Percentiles rank a stretch among this genome's conserved stretches.
phyloP scores from a whole-genome alignment of 805 yeast species.

The Nakazawaea pomicola region DNA sequence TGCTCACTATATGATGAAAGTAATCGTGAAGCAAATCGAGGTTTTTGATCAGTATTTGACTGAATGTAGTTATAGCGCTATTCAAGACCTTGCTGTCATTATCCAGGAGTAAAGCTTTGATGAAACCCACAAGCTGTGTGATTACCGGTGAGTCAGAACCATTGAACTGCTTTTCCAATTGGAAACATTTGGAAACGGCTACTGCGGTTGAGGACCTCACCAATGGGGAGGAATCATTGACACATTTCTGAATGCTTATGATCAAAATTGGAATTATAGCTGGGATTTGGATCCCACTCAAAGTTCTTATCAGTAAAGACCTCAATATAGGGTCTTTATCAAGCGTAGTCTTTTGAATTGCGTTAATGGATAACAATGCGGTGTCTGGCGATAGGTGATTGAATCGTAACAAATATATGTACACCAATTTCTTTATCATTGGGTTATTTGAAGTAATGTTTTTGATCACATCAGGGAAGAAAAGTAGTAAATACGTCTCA shows the following conservation, averaged over 20 bases:
- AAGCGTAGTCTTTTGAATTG: slow-evolving; percentile 77
- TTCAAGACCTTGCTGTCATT: slow-evolving; percentile 62
- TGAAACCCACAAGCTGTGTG: slow-evolving; percentile 41
- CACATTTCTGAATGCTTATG: slow-evolving; percentile 64
- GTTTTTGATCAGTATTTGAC: slow-evolving; percentile 47
- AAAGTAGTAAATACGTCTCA: slow-evolving; percentile 32
- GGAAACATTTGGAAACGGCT: slow-evolving; percentile 58
- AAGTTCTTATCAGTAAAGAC: slow-evolving; percentile 68
- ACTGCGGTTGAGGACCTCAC: slow-evolving; percentile 80
- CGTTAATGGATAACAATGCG: slow-evolving; percentile 85
- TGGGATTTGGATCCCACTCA: slow-evolving; percentile 78
- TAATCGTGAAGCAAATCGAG: slow-evolving; percentile 69
- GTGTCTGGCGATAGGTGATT: slow-evolving; percentile 85
- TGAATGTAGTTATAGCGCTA: slow-evolving; percentile 55
- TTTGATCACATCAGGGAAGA: slow-evolving; percentile 85
- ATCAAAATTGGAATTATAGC: slow-evolving; percentile 77
- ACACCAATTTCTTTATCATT: slow-evolving; percentile 70
- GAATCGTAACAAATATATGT: slow-evolving; percentile 65
- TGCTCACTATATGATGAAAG: slow-evolving; percentile 40
- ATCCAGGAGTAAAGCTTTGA: slow-evolving; percentile 60
- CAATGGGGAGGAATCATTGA: slow-evolving; percentile 64
- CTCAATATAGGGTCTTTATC: slow-evolving; percentile 68
- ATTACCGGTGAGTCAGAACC: slow-evolving; percentile 13
- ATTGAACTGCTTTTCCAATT: slow-evolving; percentile 22
- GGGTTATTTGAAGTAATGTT: slow-evolving; percentile 67